Conservation (phyloP, 78 protist genomes). For the Acrasis kona region DNA sequence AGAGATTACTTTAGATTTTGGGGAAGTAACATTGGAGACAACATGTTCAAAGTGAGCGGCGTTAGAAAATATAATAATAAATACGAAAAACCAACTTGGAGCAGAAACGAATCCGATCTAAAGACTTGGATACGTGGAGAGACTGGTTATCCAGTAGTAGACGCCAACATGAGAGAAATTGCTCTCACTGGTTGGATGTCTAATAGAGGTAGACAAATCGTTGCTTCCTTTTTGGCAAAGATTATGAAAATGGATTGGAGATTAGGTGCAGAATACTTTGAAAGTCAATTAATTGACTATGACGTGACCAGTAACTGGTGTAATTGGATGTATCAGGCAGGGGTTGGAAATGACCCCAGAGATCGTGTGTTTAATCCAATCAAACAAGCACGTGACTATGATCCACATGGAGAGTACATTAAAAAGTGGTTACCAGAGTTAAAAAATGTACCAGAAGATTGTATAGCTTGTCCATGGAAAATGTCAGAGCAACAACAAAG, state of each 20-base stretch:
- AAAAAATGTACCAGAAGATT: neutral
- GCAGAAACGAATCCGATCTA: neutral
- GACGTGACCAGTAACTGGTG: slow-evolving; percentile 3
- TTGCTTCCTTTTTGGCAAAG: slow-evolving; percentile 5
- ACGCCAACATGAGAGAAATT: slow-evolving; percentile 18
- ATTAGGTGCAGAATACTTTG: neutral
- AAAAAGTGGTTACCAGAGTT: slow-evolving; percentile 17
- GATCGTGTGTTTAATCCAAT: slow-evolving; percentile 15
- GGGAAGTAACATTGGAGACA: no score
- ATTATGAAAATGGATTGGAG: slow-evolving; percentile 6
- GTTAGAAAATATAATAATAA: neutral
- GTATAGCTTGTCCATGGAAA: neutral
- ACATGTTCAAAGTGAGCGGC: no score
- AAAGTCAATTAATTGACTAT: neutral
- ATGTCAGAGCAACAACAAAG: neutral
- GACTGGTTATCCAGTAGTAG: slow-evolving; percentile 15
- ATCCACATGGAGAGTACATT: neutral
- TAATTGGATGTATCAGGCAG: slow-evolving; percentile 9
- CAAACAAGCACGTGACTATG: neutral
- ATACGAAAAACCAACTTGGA: neutral
- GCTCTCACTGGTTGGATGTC: slow-evolving; percentile 2
- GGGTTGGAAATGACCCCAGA: neutral
- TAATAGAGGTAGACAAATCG: slow-evolving; percentile 12
- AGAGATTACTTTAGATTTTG: neutral
- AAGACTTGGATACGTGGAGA: neutral